A percentile compares a stretch with the other conserved stretches of the same genome.
Conservation (phyloP, 345 rosid species). For the Arabis hirsuta region DNA sequence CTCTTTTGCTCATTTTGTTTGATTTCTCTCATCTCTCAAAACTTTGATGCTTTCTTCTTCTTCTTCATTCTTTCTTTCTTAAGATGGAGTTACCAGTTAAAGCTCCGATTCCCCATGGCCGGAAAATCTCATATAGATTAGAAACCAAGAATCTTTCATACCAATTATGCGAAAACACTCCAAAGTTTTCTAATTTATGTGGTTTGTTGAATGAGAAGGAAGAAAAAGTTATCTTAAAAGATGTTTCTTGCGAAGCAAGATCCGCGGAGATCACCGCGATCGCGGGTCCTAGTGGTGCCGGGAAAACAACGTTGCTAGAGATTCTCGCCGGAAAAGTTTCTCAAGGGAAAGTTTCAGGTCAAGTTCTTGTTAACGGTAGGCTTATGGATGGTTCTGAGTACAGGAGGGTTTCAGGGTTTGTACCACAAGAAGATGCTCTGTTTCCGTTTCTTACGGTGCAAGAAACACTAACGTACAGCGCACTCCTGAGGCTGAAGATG, state of each 20-base stretch:
- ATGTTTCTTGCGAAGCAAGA: conserved; percentile 69
- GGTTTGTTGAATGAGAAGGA: conserved; percentile 33
- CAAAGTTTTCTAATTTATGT: conserved; percentile 42
- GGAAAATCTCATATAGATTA: conserved; percentile 52
- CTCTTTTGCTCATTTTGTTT: conserved; percentile 31
- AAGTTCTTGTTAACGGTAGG: conserved; percentile 65
- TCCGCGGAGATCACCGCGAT: conserved; percentile 72
- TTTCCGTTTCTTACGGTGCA: conserved; percentile 85
- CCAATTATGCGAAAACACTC: conserved; percentile 51
- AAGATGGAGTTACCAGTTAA: conserved; percentile 73
- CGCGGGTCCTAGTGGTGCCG: conserved; percentile 95
- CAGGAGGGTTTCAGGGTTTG: conserved; percentile 75
- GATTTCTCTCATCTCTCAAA: conserved; percentile 37
- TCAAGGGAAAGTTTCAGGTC: conserved; percentile 52
- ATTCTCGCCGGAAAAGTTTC: conserved; percentile 76
- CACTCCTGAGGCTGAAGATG: conserved; percentile 70
- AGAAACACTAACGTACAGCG: conserved; percentile 85
- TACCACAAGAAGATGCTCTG: conserved; percentile 83
- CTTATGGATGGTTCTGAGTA: conserved; percentile 60
- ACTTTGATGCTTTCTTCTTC: conserved; percentile 29
- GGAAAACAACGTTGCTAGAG: conserved; percentile 86
- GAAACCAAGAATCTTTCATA: conserved; percentile 69
- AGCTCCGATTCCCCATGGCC: conserved; percentile 48
- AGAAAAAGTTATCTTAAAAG: conserved; percentile 57
- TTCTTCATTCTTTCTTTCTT: conserved; percentile 31